A percentile compares a stretch with the other conserved stretches of the same genome.
These are phyloP conservation scores for Diversispora eburnea DNA, from an alignment of 192 early-diverging fungal genomes.

Conservation along the genomic window DNA sequence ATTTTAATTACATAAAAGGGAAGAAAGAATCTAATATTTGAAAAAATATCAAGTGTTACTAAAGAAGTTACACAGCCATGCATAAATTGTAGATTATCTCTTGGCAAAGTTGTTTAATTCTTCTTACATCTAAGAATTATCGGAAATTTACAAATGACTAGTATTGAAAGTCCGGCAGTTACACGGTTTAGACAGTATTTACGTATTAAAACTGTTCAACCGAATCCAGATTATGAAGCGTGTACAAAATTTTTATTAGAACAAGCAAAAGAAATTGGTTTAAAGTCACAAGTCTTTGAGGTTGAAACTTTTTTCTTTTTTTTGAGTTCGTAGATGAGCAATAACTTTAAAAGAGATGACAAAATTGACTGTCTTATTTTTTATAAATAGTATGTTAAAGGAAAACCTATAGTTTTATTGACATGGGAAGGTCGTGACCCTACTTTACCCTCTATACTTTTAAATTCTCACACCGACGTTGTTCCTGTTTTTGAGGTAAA, in stretches of 20 bases:
- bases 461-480: conserved; percentile 88
- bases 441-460: conserved; percentile 55
- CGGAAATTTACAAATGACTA: too few relatives aligned
- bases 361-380: neutral
- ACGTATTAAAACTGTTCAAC: conserved; percentile 82
- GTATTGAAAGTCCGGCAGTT: conserved; percentile 52
- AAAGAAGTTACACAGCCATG: too few relatives aligned
- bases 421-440: conserved; percentile 63
- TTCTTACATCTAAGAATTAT: too few relatives aligned
- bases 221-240: conserved; percentile 71
- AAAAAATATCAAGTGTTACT: too few relatives aligned
- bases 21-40: too few relatives aligned
- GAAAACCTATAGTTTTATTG: conserved; percentile 71
- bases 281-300: conserved; percentile 47
- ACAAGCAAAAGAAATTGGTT: conserved; percentile 69
- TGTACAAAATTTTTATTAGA: conserved; percentile 59
- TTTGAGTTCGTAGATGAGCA: neutral
- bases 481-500: conserved; percentile 71
- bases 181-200: conserved; percentile 77
- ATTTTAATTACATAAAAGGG: too few relatives aligned
- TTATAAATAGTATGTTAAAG: conserved; percentile 50
- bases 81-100: too few relatives aligned
- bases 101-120: too few relatives aligned
- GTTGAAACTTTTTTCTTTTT: conserved; percentile 9
- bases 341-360: too few relatives aligned